Base-by-base conservation (phyloP, 306 rosid species). In the Ochetophila trinervis region DNA sequence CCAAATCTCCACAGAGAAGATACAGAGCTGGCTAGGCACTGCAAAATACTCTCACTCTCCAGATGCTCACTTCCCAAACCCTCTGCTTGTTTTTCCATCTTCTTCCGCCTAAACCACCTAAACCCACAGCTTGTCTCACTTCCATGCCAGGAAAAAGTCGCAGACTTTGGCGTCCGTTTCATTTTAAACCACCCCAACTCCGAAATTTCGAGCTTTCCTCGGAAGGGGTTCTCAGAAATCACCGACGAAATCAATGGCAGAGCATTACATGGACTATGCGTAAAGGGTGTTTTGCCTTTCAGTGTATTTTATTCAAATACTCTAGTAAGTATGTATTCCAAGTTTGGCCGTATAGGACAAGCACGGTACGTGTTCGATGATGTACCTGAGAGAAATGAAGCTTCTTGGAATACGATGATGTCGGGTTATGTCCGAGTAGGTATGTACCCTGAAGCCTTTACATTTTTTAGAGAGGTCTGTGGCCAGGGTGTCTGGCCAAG, bases 331-430 rank as follows among this genome's bases (percentile, higher is more conserved):
- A 78, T 89, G 98, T 89, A 89, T 75, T 83, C 86, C 0, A 89
- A 74, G 79, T 69, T 87, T 60, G 90, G 84, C 15, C 61, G 57
- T 27, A 65, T 89, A 17, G 50, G 34, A 4, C 59, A 77, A 37
- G 98, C 96, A 6, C 85, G 83, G 2, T 18, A 67, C 5, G 69
- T 86, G 70, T 89, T 93, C 60, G 95, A 89, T 73, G 57, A 64
- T 68, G 84, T 89, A 78, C 24, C 30, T 7, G 78, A 84, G 13
- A 89, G 82, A 66, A 86, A 93, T 60, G 95, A 89, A 73, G 89
- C 95, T 50, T 89, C 97, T 42, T 87, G 98, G 97, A 93, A 83
- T 67, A 89, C 79, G 71, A 84, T 93, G 95, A 93, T 87, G 81
- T 86, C 97, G 3, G 84, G 89, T 51, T 83, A 82, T 55, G 95